phyloP scores from a whole-genome alignment of 345 rosid genomes.

The Draba incana region DNA sequence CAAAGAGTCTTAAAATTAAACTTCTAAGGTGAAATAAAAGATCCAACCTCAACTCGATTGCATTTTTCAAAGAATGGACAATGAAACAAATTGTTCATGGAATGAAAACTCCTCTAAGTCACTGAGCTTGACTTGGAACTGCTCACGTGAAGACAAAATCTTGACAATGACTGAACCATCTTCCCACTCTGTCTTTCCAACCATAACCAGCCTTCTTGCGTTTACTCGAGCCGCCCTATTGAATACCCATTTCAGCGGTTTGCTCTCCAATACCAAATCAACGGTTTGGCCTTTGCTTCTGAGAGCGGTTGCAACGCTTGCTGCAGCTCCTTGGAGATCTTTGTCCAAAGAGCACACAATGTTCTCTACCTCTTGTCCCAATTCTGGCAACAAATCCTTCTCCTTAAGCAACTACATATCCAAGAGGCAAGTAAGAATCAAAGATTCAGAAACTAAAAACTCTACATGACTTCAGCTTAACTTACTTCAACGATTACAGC shows the following conservation, averaged over 20 bases:
- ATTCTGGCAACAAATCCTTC: slow-evolving; percentile 71
- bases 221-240: slow-evolving; percentile 79
- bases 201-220: slow-evolving; percentile 79
- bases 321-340: slow-evolving; percentile 83
- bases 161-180: slow-evolving; percentile 83
- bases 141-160: slow-evolving; percentile 73
- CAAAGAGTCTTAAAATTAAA: background rate
- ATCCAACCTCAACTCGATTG: slow-evolving; percentile 15
- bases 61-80: background rate
- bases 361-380: slow-evolving; percentile 65
- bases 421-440: background rate
- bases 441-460: background rate
- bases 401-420: slow-evolving; percentile 77
- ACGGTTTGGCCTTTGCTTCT: slow-evolving; percentile 80
- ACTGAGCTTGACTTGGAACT: slow-evolving; percentile 69
- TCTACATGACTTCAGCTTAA: background rate
- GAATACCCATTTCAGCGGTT: slow-evolving; percentile 95
- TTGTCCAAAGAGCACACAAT: slow-evolving; percentile 82
- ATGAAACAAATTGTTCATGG: slow-evolving; percentile 1
- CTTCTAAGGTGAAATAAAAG: background rate
- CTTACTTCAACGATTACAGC: slow-evolving; percentile 93
- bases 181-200: slow-evolving; percentile 80
- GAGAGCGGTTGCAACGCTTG: slow-evolving; percentile 72
- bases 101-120: slow-evolving; percentile 53
- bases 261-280: slow-evolving; percentile 83